Percentiles rank a stretch among this genome's conserved stretches.
These are phyloP conservation scores for Ogataea siamensis DNA, from an alignment of 805 yeast species.

Conservation along the genomic window DNA sequence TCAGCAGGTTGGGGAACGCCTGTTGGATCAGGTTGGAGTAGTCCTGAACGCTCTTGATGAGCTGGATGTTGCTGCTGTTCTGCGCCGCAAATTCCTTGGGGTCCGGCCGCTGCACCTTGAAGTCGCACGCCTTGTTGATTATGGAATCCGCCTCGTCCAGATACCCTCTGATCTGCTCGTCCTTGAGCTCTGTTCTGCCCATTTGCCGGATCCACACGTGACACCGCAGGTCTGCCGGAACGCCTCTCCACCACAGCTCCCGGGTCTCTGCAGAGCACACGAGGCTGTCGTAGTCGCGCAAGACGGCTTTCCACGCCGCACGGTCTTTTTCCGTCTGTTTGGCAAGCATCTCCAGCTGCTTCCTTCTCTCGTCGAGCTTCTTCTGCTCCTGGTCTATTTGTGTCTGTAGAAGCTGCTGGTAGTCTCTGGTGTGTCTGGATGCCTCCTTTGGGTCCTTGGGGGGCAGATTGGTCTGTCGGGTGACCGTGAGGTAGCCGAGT, in stretches of 20 bases:
- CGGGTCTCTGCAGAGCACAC: constrained; percentile 41
- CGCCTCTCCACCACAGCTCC: constrained; percentile 62
- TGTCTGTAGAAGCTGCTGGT: constrained; percentile 41
- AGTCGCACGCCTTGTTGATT: constrained; percentile 32
- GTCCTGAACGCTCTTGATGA: constrained; percentile 23
- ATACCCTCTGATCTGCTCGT: constrained; percentile 17
- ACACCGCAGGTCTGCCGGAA: constrained; percentile 44
- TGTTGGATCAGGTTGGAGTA: constrained; percentile 25
- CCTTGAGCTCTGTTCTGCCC: constrained; percentile 31
- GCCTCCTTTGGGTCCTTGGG: constrained; percentile 58
- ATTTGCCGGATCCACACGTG: constrained; percentile 51
- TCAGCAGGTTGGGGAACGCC: constrained; percentile 29
- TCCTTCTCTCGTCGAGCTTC: constrained; percentile 32
- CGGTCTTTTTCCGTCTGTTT: constrained; percentile 39
- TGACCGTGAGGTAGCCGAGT: constrained; percentile 38
- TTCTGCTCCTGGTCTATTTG: constrained; percentile 42
- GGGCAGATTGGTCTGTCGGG: constrained; percentile 66
- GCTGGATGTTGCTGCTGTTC: constrained; percentile 9
- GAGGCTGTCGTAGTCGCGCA: constrained; percentile 36
- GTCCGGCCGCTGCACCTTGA: constrained; percentile 20
- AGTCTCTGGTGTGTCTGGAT: constrained; percentile 51
- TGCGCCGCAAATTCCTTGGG: constrained; percentile 16
- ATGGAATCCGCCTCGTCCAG: constrained; percentile 22
- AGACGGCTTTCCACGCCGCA: constrained; percentile 41
- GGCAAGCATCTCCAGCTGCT: constrained; percentile 33